Evolutionary conservation across 495 filamentous ascomycete genomes (phyloP).

Genomic region (Evernia prunastri): DNA sequence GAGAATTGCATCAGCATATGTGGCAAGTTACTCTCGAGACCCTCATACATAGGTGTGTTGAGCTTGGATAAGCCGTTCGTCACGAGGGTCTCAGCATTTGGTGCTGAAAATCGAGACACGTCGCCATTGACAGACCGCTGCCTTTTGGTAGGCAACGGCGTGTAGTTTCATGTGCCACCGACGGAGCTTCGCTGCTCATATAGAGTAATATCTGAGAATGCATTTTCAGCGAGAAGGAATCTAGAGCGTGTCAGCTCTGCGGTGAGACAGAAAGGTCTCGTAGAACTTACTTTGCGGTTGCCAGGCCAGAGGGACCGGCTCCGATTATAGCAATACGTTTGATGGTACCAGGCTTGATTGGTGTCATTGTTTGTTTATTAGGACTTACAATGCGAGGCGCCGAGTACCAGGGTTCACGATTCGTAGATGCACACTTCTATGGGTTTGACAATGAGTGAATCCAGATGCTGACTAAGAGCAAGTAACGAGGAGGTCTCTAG

Average conservation of each 20-base stretch:
- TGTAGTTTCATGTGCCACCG: background rate
- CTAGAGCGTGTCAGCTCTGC: background rate
- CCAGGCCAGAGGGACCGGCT: too few species aligned
- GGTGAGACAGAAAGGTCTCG: too few species aligned
- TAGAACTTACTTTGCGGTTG: too few species aligned
- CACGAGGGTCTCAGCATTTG: background rate
- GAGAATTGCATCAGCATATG: conserved; percentile 73
- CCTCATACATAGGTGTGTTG: conserved; percentile 61
- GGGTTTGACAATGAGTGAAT: too few species aligned
- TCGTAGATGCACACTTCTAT: too few species aligned
- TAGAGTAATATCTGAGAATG: background rate
- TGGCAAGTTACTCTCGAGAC: conserved; percentile 78
- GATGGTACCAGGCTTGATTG: too few species aligned
- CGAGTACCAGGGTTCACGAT: too few species aligned
- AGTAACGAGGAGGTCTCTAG: too few species aligned
- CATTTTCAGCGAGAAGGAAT: background rate
- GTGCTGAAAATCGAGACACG: background rate
- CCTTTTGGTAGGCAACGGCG: background rate
- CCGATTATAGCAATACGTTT: too few species aligned
- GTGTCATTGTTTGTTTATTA: too few species aligned
- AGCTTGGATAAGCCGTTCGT: conserved; percentile 3
- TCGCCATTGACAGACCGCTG: background rate
- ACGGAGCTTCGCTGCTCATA: background rate
- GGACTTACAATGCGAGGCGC: too few species aligned
- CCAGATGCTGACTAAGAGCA: too few species aligned